Percentiles rank a stretch among this genome's conserved stretches.
Conservation (phyloP, 352 stramenopile genomes). For the Plasmopara viticola region DNA sequence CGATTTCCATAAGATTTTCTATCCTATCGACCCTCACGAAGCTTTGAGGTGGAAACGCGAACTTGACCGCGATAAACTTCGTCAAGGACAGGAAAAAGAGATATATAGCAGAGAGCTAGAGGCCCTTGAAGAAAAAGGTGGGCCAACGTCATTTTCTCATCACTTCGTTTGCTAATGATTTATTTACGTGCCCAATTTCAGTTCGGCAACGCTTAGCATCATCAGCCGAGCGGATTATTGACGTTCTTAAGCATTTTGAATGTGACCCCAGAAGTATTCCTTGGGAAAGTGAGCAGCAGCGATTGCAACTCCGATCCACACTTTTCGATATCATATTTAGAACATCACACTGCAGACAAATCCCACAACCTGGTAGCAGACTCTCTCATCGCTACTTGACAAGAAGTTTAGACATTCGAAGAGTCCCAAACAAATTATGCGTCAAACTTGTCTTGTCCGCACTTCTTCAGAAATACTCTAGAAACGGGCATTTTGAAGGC, state of each 20-base stretch:
- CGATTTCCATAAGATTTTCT: constrained; percentile 58
- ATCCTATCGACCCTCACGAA: constrained; percentile 42
- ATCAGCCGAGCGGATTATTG: constrained; percentile 68
- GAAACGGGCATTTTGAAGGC: constrained; percentile 72
- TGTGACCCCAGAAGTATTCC: constrained; percentile 43
- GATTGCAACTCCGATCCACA: constrained; percentile 38
- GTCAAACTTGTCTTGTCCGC: constrained; percentile 45
- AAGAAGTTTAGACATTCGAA: neutral
- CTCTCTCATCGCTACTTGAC: constrained; percentile 6
- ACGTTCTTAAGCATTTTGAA: constrained; percentile 49
- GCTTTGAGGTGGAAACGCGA: constrained; percentile 53
- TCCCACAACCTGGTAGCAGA: constrained; percentile 17
- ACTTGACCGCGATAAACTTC: constrained; percentile 58
- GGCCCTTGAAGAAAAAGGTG: constrained; percentile 63
- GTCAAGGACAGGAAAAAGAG: constrained; percentile 53
- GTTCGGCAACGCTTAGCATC: constrained; percentile 64
- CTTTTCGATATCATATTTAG: constrained; percentile 63
- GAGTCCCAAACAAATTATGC: constrained; percentile 36
- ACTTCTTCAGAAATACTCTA: constrained; percentile 72
- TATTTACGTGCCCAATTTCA: constrained; percentile 9
- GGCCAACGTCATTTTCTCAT: neutral
- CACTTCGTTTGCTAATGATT: neutral
- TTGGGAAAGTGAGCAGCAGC: constrained; percentile 46
- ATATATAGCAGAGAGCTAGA: constrained; percentile 62
- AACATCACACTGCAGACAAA: constrained; percentile 34